Conservation (phyloP, 1,284 basidiomycete species). For the Irpex rosettiformis region DNA sequence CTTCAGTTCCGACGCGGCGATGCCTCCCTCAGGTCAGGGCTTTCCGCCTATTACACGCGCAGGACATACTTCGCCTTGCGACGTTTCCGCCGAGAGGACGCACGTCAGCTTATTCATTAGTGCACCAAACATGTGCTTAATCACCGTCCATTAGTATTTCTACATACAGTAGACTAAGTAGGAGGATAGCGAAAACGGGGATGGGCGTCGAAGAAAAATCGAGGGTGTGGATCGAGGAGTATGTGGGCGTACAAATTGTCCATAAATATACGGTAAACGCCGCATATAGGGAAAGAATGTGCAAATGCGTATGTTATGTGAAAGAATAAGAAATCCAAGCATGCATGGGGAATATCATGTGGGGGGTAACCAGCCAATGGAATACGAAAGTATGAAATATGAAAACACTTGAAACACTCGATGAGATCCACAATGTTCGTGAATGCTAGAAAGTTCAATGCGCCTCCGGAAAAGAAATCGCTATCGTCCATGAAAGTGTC, state of each 20-base stretch:
- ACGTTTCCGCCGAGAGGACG: too few relatives aligned
- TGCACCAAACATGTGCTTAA: too few relatives aligned
- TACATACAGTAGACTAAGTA: background rate
- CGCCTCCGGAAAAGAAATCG: background rate
- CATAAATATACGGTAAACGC: background rate
- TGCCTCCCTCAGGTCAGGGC: too few relatives aligned
- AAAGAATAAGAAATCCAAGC: background rate
- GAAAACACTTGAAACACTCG: slow-evolving; percentile 1
- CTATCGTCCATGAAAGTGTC: background rate
- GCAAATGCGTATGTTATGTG: background rate
- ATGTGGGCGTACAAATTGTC: background rate
- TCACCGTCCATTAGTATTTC: background rate
- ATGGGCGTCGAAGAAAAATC: background rate
- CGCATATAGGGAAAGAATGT: background rate
- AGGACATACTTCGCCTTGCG: background rate
- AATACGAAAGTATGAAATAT: background rate
- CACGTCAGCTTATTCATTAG: too few relatives aligned
- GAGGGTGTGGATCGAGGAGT: background rate
- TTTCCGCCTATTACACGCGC: too few relatives aligned
- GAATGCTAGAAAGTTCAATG: background rate
- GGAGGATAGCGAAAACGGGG: background rate
- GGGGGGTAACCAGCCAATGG: background rate
- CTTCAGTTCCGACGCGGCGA: too few relatives aligned
- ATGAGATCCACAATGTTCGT: background rate
- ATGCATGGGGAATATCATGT: background rate